Base-by-base conservation (phyloP, 139 green algal species). In the Ettlia oleoabundans region DNA sequence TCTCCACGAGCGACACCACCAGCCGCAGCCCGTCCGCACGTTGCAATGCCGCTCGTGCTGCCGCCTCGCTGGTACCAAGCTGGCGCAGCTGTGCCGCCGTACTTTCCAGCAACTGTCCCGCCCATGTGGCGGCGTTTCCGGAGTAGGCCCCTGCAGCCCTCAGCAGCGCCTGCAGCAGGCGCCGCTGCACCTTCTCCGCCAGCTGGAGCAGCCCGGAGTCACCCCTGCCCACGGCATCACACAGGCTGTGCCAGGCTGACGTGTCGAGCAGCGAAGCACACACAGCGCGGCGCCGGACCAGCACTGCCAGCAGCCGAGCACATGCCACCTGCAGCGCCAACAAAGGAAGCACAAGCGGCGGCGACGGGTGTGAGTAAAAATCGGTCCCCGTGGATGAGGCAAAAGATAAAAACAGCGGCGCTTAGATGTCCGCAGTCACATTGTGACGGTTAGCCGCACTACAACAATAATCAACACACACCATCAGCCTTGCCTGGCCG, bases 1-100 rank as follows among this genome's bases (percentile, higher is more conserved):
- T 82, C 80, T 97, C 93, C 41, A 97, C 65, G 58, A 94, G 85
- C 24, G 78, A 88, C 19, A 63, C 81, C 37, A 92, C 73, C 22
- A 84, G 84, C 30, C 65, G 70, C 64, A 86, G 52, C 15, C 89
- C 81, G 35, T 91, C 85, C 8, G 83, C 75, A 19, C 85, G 82
- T 24, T 85, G 74, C 85, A 53, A 75, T 32, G 42, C 74, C 40
- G 35, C 61, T n/a, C 26, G 84, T 68, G 75, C 75, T 13, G 58
- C 38, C n/a, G 58, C n/a, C 40, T 71, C 75, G 58, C 58, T 81
- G 75, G 58, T 58, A n/a, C 75, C 75, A 3, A 58, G 28, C 75
- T 55, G 40, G 55, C 75, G 75, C 75, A 81, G 75, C 58, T 81
- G 75, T 26, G 28, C 75, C 38, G 58, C 58, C 3, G 75, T 71